Percentiles rank a stretch among this genome's conserved stretches.
These are phyloP conservation scores for Karstenula rhodostoma DNA, from an alignment of 2,329 filamentous ascomycete species.

Conservation along the genomic window DNA sequence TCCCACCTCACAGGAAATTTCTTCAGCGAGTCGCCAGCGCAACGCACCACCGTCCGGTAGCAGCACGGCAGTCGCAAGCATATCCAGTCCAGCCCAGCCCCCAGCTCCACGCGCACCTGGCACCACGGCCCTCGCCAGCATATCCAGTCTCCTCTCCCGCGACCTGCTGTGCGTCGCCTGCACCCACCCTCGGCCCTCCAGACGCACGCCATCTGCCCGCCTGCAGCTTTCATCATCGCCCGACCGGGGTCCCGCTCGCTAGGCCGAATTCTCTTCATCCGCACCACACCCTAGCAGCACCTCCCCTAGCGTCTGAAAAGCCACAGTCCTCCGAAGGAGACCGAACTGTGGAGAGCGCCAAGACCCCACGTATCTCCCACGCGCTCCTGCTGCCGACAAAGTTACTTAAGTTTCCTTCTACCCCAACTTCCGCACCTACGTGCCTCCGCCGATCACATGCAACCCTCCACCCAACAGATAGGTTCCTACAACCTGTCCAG, in stretches of 20 bases:
- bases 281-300: too few species aligned
- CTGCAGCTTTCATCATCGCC: conserved; percentile 21
- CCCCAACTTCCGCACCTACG: conserved; percentile 39
- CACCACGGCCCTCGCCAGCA: not conserved
- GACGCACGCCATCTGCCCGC: conserved; percentile 33
- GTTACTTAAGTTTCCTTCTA: conserved; percentile 35
- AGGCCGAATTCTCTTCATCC: conserved; percentile 31
- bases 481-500: conserved; percentile 49
- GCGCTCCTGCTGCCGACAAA: not conserved
- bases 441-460: conserved; percentile 48
- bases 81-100: not conserved
- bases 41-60: not conserved
- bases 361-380: too few species aligned
- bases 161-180: conserved; percentile 6
- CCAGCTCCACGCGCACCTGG: conserved; percentile 10
- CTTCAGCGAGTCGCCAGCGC: not conserved
- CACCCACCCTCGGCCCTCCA: conserved; percentile 14
- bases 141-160: not conserved
- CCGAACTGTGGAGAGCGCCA: not conserved
- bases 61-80: conserved; percentile 2
- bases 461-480: conserved; percentile 43
- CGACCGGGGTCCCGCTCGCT: conserved; percentile 27
- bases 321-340: not conserved
- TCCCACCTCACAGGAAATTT: not conserved
- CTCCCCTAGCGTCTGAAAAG: too few species aligned